These are phyloP conservation scores for Baorangia bicolor DNA, from an alignment of 768 basidiomycete species.

Conservation along the genomic window DNA sequence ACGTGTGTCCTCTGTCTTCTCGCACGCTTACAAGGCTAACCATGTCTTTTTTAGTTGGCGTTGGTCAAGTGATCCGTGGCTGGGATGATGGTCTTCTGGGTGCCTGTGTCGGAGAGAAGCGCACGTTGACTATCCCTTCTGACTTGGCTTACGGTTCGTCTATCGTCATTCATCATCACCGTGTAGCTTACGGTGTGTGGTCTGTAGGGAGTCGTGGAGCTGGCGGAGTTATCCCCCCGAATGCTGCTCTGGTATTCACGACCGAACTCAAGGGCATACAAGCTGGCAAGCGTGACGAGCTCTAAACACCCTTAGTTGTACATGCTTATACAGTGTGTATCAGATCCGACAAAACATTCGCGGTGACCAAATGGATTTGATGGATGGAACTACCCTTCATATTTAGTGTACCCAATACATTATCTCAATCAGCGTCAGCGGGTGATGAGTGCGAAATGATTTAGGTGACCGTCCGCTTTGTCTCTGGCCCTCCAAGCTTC, in stretches of 20 bases:
- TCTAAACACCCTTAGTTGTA: slow-evolving; percentile 35
- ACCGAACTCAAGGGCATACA: slow-evolving; percentile 77
- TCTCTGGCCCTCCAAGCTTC: slow-evolving; percentile 55
- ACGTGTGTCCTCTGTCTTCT: slow-evolving; percentile 44
- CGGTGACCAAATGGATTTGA: background rate
- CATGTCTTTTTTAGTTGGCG: slow-evolving; percentile 52
- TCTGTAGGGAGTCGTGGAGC: slow-evolving; percentile 68
- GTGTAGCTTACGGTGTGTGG: background rate
- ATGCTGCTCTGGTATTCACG: slow-evolving; percentile 82
- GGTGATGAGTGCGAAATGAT: background rate
- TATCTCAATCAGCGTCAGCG: background rate
- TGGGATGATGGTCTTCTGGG: slow-evolving; percentile 83
- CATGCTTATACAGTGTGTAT: background rate
- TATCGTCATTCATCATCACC: background rate
- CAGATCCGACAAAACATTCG: background rate
- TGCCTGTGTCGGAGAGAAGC: slow-evolving; percentile 88
- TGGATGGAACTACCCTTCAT: background rate
- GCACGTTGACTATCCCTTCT: slow-evolving; percentile 84
- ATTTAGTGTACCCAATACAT: background rate
- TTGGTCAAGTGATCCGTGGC: slow-evolving; percentile 79
- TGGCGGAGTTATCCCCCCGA: slow-evolving; percentile 72
- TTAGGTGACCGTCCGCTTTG: slow-evolving; percentile 20
- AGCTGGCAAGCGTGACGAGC: slow-evolving; percentile 48
- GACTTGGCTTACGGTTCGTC: slow-evolving; percentile 77
- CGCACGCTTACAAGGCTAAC: background rate